phyloP scores from a whole-genome alignment of 345 rosid species.

The Microcos paniculata region DNA sequence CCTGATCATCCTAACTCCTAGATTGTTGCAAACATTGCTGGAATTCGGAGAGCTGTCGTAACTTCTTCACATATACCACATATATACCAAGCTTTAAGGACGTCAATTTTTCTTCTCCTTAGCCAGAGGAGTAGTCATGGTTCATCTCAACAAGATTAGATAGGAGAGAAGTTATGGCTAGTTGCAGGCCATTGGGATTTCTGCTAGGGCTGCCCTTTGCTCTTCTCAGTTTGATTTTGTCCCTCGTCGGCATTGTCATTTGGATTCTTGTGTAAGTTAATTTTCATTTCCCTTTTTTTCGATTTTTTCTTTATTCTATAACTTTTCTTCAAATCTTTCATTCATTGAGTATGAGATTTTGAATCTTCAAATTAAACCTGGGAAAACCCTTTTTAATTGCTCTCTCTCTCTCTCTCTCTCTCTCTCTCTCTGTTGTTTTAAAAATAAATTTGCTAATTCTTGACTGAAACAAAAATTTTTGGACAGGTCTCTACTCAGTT shows the following conservation, averaged over 20 bases:
- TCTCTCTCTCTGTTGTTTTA: too few species aligned
- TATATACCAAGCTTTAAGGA: background rate
- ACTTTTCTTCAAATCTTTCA: background rate
- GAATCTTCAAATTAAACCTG: background rate
- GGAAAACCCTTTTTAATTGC: background rate
- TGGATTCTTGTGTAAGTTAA: conserved; percentile 37
- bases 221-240: conserved; percentile 24
- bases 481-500: conserved; percentile 16
- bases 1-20: background rate
- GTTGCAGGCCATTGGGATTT: conserved; percentile 41
- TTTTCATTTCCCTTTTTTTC: background rate
- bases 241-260: conserved; percentile 27
- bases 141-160: background rate
- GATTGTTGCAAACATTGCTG: background rate
- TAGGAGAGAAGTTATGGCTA: conserved; percentile 4
- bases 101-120: too few species aligned
- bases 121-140: background rate
- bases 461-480: too few species aligned
- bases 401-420: too few species aligned
- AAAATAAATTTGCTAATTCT: background rate
- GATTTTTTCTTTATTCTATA: background rate
- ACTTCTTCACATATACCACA: background rate
- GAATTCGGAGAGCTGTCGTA: background rate
- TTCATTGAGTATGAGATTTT: background rate
- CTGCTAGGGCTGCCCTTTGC: conserved; percentile 38